phyloP scores from a whole-genome alignment of 148 eudicot genomes.

The Chenopodium album region DNA sequence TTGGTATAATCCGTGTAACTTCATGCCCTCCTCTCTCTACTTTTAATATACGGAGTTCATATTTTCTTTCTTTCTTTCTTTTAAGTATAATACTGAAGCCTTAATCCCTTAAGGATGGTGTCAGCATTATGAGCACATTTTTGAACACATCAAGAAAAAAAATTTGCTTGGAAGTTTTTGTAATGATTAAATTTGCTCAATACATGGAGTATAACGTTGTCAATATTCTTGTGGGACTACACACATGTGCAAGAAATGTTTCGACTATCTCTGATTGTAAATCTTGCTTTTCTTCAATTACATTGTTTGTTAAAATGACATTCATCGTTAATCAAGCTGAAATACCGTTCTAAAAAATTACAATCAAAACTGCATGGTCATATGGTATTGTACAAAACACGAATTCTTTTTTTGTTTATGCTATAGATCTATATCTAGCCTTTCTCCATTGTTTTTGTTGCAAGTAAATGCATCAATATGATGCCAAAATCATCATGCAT shows the following conservation, averaged over 20 bases:
- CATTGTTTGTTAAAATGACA: not conserved
- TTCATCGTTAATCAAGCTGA: not conserved
- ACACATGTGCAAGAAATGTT: not conserved
- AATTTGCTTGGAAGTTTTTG: not conserved
- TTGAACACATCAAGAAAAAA: no score
- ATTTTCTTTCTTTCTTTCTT: not conserved
- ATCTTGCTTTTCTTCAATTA: not conserved
- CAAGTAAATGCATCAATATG: not conserved
- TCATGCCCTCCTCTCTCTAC: not conserved
- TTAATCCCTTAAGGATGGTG: not conserved
- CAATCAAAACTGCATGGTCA: not conserved
- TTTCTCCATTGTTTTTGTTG: not conserved
- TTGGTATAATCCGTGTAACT: not conserved
- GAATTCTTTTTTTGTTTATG: not conserved
- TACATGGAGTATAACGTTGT: not conserved
- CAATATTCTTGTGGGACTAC: not conserved
- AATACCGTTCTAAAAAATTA: not conserved
- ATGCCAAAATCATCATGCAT: not conserved
- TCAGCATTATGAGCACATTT: not conserved
- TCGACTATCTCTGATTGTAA: not conserved
- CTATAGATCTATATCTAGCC: not conserved
- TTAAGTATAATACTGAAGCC: not conserved
- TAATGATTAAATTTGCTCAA: no score
- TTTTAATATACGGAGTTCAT: not conserved
- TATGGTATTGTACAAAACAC: not conserved